phyloP scores from a whole-genome alignment of 805 yeast genomes.

The Torulaspora delbrueckii region DNA sequence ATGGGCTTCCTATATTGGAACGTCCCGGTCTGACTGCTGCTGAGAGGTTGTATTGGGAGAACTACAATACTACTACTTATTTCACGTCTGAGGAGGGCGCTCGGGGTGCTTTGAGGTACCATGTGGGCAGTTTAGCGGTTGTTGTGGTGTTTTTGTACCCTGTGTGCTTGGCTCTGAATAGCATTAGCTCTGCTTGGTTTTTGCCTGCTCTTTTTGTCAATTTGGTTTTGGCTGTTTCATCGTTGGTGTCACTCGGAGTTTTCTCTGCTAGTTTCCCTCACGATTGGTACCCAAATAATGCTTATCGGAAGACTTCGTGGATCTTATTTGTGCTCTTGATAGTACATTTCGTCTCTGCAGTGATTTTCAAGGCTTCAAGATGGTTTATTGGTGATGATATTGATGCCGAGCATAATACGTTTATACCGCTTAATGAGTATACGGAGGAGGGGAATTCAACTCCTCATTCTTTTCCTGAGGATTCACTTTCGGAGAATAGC shows the following conservation, averaged over 20 bases:
- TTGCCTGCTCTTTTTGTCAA: constrained; percentile 53
- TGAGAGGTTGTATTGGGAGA: constrained; percentile 72
- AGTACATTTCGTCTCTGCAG: constrained; percentile 52
- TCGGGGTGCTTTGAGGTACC: constrained; percentile 50
- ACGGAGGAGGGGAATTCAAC: constrained; percentile 10
- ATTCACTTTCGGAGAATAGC: constrained; percentile 6
- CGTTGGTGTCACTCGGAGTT: constrained; percentile 51
- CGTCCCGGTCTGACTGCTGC: constrained; percentile 58
- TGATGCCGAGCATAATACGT: constrained; percentile 25
- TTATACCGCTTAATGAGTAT: constrained; percentile 31
- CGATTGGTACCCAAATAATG: constrained; percentile 68
- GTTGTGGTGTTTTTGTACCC: constrained; percentile 62
- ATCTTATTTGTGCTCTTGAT: constrained; percentile 51
- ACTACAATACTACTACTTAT: constrained; percentile 71
- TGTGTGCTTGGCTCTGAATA: constrained; percentile 56
- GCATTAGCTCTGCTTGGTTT: constrained; percentile 53
- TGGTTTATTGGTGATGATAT: constrained; percentile 25
- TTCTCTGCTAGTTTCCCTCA: constrained; percentile 56
- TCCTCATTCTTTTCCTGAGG: constrained; percentile 7
- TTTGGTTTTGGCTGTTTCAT: constrained; percentile 41
- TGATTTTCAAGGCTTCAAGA: constrained; percentile 44
- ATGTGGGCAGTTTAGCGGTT: constrained; percentile 42
- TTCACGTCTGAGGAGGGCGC: constrained; percentile 49
- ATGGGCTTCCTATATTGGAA: constrained; percentile 69
- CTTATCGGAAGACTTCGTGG: constrained; percentile 62